phyloP scores from a whole-genome alignment of 2,329 filamentous ascomycete species.

The Cercospora sp. region DNA sequence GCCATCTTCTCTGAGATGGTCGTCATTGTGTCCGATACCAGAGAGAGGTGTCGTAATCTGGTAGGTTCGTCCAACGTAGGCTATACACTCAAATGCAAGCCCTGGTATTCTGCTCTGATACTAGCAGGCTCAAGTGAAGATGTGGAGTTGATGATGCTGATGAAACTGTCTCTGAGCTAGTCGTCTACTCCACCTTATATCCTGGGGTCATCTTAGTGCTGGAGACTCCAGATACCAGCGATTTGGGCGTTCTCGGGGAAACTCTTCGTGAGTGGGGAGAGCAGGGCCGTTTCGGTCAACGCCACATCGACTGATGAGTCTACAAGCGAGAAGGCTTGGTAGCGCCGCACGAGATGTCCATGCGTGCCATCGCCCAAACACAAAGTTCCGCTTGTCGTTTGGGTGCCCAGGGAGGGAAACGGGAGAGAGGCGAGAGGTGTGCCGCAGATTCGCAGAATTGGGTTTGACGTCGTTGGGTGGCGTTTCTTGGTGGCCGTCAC shows the following conservation, averaged over 20 bases:
- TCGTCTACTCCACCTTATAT: conserved; percentile 8
- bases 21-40: background rate
- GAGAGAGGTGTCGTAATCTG: background rate
- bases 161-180: background rate
- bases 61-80: background rate
- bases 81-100: background rate
- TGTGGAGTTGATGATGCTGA: background rate
- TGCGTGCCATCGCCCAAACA: background rate
- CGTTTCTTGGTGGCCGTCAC: background rate
- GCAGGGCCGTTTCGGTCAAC: background rate
- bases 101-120: background rate
- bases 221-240: conserved; percentile 2
- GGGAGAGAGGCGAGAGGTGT: background rate
- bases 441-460: background rate
- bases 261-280: background rate
- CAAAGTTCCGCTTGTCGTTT: background rate
- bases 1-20: background rate
- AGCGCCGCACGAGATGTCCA: background rate
- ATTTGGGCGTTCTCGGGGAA: background rate
- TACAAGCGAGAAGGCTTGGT: conserved; percentile 4
- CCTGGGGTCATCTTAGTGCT: background rate
- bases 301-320: background rate
- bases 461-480: background rate
- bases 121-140: background rate
- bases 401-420: background rate